Percentiles rank a stretch among this genome's conserved stretches.
Conservation (phyloP, 805 yeast genomes). For the Lachancea sp. region DNA sequence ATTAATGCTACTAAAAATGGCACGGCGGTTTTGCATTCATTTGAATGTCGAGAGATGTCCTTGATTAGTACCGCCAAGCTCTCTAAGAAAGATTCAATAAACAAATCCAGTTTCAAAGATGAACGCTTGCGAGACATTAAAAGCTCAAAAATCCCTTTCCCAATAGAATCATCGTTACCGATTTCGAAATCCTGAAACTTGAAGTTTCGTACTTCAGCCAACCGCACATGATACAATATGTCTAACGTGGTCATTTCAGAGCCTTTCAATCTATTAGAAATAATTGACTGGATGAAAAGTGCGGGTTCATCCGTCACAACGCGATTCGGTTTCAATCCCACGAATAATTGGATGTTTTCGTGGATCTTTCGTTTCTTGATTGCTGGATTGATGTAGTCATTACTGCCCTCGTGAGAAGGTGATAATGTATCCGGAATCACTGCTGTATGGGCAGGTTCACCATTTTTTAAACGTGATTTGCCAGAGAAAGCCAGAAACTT, state of each 20-base stretch:
- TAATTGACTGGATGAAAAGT: slow-evolving; percentile 21
- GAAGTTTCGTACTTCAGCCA: slow-evolving; percentile 16
- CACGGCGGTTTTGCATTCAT: slow-evolving; percentile 31
- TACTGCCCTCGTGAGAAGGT: slow-evolving; percentile 7
- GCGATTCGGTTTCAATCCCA: slow-evolving; percentile 16
- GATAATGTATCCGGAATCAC: slow-evolving; percentile 10
- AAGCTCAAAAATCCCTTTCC: slow-evolving; percentile 18
- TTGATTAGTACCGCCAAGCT: slow-evolving; percentile 25
- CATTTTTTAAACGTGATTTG: slow-evolving; percentile 22
- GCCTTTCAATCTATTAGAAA: slow-evolving; percentile 23
- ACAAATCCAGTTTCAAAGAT: slow-evolving; percentile 17
- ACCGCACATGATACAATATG: slow-evolving; percentile 20
- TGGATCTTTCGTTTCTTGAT: slow-evolving; percentile 14
- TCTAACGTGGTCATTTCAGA: slow-evolving; percentile 25
- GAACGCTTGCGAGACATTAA: slow-evolving; percentile 16
- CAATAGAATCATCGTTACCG: slow-evolving; percentile 21
- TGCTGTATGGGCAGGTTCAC: slow-evolving; percentile 7
- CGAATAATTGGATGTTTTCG: slow-evolving; percentile 4
- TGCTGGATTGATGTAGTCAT: slow-evolving; percentile 1
- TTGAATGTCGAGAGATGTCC: slow-evolving; percentile 20
- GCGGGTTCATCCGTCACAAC: slow-evolving; percentile 22
- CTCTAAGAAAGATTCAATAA: slow-evolving; percentile 24
- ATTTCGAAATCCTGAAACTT: slow-evolving; percentile 15
- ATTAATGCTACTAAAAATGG: slow-evolving; percentile 59
- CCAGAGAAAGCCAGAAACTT: slow-evolving; percentile 48